phyloP scores from a whole-genome alignment of 768 basidiomycete genomes.

The Russula brevipes region DNA sequence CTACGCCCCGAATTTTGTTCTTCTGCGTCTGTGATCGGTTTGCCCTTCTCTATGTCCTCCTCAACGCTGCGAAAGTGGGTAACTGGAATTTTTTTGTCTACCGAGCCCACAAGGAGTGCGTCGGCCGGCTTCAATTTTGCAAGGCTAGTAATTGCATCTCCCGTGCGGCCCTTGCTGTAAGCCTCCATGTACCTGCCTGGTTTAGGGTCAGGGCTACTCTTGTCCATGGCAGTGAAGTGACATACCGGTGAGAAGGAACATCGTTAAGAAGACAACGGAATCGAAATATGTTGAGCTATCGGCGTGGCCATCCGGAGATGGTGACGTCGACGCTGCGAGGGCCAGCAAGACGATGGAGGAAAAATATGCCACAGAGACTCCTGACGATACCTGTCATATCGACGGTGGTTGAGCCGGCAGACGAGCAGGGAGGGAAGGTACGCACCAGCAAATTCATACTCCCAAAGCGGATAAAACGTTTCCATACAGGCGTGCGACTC shows the following conservation, averaged over 20 bases:
- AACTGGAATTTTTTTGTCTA: not conserved
- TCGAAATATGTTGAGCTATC: conserved; percentile 76
- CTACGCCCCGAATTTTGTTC: conserved; percentile 12
- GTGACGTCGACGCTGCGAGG: conserved; percentile 45
- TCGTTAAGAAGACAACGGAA: conserved; percentile 70
- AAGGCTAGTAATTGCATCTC: conserved; percentile 68
- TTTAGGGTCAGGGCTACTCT: not conserved
- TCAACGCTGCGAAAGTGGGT: not conserved
- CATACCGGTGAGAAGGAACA: conserved; percentile 70
- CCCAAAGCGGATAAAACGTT: conserved; percentile 65
- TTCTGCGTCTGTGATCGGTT: conserved; percentile 26
- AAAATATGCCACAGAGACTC: conserved; percentile 73
- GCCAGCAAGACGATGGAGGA: conserved; percentile 66
- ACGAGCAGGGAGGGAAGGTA: conserved; percentile 10
- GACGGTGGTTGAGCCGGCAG: too few species aligned
- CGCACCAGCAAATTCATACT: conserved; percentile 80
- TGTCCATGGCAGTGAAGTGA: conserved; percentile 1
- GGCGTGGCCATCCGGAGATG: conserved; percentile 36
- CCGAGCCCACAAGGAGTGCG: conserved; percentile 45
- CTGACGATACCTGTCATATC: conserved; percentile 46
- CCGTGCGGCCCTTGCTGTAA: conserved; percentile 62
- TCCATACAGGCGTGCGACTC: conserved; percentile 48
- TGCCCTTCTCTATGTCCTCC: conserved; percentile 38
- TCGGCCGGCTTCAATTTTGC: conserved; percentile 57
- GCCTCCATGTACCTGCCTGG: conserved; percentile 61